Evolutionary conservation across 805 yeast species (phyloP).

Genomic region (Candida chauliodis): DNA sequence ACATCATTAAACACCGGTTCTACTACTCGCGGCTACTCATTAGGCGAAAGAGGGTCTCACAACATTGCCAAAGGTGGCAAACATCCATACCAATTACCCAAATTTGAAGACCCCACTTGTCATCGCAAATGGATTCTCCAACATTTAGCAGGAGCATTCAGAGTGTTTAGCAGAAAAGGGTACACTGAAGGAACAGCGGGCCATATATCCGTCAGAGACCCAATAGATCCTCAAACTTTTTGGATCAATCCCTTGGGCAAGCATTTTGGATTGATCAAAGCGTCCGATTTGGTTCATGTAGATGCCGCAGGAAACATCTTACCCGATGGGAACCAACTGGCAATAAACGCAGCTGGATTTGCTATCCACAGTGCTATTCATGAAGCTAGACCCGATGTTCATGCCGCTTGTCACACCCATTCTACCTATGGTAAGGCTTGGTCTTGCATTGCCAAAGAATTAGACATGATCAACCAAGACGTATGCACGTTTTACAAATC

Average conservation of each 20-base stretch:
- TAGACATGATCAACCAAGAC: conserved; percentile 82
- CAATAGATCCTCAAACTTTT: conserved; percentile 72
- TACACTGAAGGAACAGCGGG: conserved; percentile 80
- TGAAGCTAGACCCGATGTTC: conserved; percentile 35
- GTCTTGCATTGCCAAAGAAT: conserved; percentile 32
- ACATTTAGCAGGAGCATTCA: conserved; percentile 84
- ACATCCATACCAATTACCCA: conserved; percentile 51
- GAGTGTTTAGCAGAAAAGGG: conserved; percentile 77
- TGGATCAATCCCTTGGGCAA: conserved; percentile 89
- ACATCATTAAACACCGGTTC: conserved; percentile 2
- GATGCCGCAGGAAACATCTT: conserved; percentile 34
- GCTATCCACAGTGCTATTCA: conserved; percentile 39
- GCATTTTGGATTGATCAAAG: conserved; percentile 52
- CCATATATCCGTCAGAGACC: conserved; percentile 82
- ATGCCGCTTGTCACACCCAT: conserved; percentile 42
- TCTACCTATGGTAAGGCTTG: conserved; percentile 38
- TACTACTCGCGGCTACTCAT: conserved; percentile 36
- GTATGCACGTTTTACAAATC: conserved; percentile 62
- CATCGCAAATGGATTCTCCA: conserved; percentile 56
- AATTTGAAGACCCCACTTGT: conserved; percentile 44
- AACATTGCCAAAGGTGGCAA: conserved; percentile 54
- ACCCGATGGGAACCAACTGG: conserved; percentile 36
- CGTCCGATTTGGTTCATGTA: conserved; percentile 38
- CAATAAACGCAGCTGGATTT: conserved; percentile 42
- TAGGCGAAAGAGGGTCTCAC: conserved; percentile 51